These are phyloP conservation scores for Vitis hybrid DNA, from an alignment of 177 flowering plant species.

Conservation along the genomic window DNA sequence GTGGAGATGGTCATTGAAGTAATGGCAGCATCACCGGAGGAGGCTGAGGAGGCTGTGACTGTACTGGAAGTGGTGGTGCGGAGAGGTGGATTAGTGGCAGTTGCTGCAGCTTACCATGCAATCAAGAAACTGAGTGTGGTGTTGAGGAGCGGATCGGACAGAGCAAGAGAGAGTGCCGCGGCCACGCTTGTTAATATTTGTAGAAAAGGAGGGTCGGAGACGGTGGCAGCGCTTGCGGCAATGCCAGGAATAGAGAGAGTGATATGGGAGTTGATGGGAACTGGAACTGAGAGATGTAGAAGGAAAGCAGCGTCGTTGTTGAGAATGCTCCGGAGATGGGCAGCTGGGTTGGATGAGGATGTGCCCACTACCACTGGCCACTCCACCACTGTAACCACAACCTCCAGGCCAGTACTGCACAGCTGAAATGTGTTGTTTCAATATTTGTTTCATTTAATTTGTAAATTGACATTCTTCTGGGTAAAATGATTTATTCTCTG, in stretches of 20 bases:
- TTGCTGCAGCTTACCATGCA: conserved; percentile 32
- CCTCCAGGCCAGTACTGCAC: conserved; percentile 14
- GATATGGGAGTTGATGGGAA: conserved; percentile 72
- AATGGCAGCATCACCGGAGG: conserved; percentile 51
- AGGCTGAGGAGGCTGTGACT: conserved; percentile 74
- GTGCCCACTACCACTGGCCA: background rate
- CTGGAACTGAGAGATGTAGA: conserved; percentile 52
- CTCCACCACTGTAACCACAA: background rate
- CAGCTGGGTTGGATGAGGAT: conserved; percentile 44
- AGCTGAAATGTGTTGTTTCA: background rate
- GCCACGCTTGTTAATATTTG: conserved; percentile 72
- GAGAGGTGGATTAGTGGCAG: conserved; percentile 62
- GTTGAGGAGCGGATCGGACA: conserved; percentile 58
- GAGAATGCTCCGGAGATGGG: conserved; percentile 70
- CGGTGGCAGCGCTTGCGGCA: conserved; percentile 55
- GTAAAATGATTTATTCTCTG: no score
- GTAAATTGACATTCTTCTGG: conserved; percentile 4
- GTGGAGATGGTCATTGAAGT: conserved; percentile 44
- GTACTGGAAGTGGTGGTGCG: conserved; percentile 61
- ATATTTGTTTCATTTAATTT: background rate
- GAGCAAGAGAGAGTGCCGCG: conserved; percentile 64
- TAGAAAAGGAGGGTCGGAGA: conserved; percentile 57
- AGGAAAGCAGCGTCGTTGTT: conserved; percentile 63
- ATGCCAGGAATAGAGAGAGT: conserved; percentile 63
- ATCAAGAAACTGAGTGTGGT: conserved; percentile 39